Evolutionary conservation across 495 filamentous ascomycete genomes (phyloP).

Genomic region (Extremus antarcticus): DNA sequence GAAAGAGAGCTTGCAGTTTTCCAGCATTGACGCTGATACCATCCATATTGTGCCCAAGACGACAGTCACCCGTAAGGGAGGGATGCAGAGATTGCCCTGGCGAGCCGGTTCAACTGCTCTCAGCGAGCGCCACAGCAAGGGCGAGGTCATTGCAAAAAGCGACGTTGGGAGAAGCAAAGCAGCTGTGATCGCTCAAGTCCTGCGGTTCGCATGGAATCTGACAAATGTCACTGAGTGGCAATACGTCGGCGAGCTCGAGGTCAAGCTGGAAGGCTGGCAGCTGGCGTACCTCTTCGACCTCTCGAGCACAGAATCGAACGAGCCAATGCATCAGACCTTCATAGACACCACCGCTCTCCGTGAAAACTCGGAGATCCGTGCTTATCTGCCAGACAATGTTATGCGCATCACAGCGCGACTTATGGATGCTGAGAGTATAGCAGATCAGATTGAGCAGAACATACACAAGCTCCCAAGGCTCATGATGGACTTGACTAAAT

Average conservation of each 20-base stretch:
- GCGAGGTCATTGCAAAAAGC: not conserved
- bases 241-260: slow-evolving; percentile 9
- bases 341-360: slow-evolving; percentile 7
- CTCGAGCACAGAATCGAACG: not conserved
- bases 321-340: not conserved
- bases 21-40: not conserved
- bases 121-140: not conserved
- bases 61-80: not conserved
- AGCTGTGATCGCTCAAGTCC: slow-evolving; percentile 5
- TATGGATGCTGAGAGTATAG: slow-evolving; percentile 11
- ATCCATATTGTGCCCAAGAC: not conserved
- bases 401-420: slow-evolving; percentile 16
- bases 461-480: not conserved
- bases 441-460: not conserved
- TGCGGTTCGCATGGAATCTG: slow-evolving; percentile 11
- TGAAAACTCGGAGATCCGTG: slow-evolving; percentile 3
- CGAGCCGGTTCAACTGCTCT: slow-evolving; percentile 8
- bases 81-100: not conserved
- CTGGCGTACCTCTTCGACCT: slow-evolving; percentile 8
- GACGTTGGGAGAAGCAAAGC: slow-evolving; percentile 8
- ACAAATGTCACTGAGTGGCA: slow-evolving; percentile 5
- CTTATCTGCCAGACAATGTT: slow-evolving; percentile 4
- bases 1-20: not conserved
- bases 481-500: slow-evolving; percentile 1
- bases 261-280: slow-evolving; percentile 10